These are phyloP conservation scores for Cladobotryum mycophilum DNA, from an alignment of 2,329 filamentous ascomycete species.

Conservation along the genomic window DNA sequence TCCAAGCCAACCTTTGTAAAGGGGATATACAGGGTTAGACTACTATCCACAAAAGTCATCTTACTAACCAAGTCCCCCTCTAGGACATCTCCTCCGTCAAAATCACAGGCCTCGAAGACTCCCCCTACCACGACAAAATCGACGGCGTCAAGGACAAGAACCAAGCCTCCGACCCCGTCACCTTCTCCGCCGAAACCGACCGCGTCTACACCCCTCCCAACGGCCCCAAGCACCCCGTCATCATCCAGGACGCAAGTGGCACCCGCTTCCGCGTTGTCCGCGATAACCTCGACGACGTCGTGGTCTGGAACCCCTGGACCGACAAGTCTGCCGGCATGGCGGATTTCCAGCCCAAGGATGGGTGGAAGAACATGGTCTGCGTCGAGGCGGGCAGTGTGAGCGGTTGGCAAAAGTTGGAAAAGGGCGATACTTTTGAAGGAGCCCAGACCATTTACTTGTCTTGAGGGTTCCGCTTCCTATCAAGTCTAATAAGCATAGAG, in stretches of 20 bases:
- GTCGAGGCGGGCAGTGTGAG: constrained; percentile 83
- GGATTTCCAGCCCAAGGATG: constrained; percentile 85
- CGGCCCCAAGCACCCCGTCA: constrained; percentile 51
- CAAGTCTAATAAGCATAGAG: no score
- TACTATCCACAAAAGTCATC: no score
- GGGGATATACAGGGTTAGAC: no score
- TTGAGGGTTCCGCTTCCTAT: background rate
- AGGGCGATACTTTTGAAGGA: constrained; percentile 62
- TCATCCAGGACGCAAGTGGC: constrained; percentile 57
- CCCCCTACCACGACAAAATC: constrained; percentile 80
- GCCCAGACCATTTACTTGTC: constrained; percentile 47
- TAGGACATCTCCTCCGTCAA: constrained; percentile 73
- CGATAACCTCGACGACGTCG: constrained; percentile 80
- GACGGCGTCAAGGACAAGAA: constrained; percentile 58
- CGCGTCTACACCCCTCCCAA: constrained; percentile 73
- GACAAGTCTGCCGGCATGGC: constrained; percentile 76
- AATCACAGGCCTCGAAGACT: constrained; percentile 69
- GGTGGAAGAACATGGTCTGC: constrained; percentile 90
- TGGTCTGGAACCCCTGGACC: constrained; percentile 96
- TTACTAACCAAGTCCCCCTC: background rate
- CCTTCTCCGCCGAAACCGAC: constrained; percentile 75
- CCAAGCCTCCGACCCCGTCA: constrained; percentile 55
- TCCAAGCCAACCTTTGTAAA: background rate
- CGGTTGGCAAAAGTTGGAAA: constrained; percentile 78
- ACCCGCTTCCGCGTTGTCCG: constrained; percentile 67